phyloP scores from a whole-genome alignment of 768 basidiomycete genomes.

The Boletus coccyginus region DNA sequence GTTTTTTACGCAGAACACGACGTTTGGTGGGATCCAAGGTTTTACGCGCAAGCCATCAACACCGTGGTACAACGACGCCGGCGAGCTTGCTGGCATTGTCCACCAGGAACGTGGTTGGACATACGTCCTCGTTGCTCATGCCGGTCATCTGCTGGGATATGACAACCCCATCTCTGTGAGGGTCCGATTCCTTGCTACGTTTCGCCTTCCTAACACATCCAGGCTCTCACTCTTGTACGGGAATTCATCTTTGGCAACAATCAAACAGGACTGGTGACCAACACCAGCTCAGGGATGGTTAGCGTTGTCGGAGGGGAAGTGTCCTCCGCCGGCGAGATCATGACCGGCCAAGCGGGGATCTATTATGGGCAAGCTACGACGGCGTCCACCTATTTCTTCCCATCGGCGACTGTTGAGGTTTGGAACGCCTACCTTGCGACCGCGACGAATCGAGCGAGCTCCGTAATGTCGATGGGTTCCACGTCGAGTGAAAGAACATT shows the following conservation, averaged over 20 bases:
- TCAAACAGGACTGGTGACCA: constrained; percentile 52
- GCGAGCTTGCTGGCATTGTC: constrained; percentile 60
- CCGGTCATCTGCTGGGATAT: constrained; percentile 38
- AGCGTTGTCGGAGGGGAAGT: constrained; percentile 50
- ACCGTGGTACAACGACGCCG: constrained; percentile 57
- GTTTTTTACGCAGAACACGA: constrained; percentile 53
- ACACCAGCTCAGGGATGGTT: constrained; percentile 20
- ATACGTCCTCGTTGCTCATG: constrained; percentile 38
- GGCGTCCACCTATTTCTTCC: constrained; percentile 52
- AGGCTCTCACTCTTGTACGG: constrained; percentile 60
- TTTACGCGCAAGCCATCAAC: constrained; percentile 68
- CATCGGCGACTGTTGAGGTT: constrained; percentile 52
- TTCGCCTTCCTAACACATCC: neutral
- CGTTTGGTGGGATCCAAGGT: constrained; percentile 74
- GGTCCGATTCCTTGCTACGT: constrained; percentile 9
- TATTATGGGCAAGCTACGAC: constrained; percentile 49
- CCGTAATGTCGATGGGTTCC: neutral
- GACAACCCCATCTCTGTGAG: constrained; percentile 43
- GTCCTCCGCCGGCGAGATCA: constrained; percentile 42
- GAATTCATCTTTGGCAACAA: constrained; percentile 71
- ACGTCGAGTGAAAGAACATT: neutral
- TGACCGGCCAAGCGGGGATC: constrained; percentile 55
- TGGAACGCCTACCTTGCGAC: constrained; percentile 49
- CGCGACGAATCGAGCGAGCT: neutral
- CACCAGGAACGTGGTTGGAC: constrained; percentile 68